Base-by-base conservation (phyloP, 108 stramenopile genomes). In the Skeletonema menzelii region DNA sequence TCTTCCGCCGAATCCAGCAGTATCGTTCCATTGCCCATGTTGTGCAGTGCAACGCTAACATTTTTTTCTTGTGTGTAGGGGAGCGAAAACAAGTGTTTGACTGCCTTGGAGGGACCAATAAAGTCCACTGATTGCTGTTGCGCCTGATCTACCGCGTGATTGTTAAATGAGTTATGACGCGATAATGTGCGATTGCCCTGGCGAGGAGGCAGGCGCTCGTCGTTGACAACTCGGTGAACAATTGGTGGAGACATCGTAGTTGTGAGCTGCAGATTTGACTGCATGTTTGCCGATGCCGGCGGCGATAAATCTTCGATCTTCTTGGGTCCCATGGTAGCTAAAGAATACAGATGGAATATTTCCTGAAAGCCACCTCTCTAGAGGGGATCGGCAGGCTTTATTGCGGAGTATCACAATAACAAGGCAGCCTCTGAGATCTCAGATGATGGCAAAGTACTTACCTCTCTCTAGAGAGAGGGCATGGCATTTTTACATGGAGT, bases 41-140 rank as follows among this genome's bases (percentile, higher is more conserved):
- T 91, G 61, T 94, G 93, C 37, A 91, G 56, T 7, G 91, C 93
- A 20, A 94, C 78, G 58, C 83, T 84, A 8, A 88, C 65, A 27
- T 81, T 70, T 37, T 65, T 31, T 38, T 85, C 83, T 35, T 76
- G 32, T 22, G 76, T 57, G 61, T 84, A 87, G 15, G 91, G 89
- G 55, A 94, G 67, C 4, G 90, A 86, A 82, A 94, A 92, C 13
- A 94, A 34, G 27, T 81, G 72, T 49, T 90, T 88, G 56, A 94
- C 87, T 17, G 90, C 88, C 26, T 27, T 68, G 37, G 79, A 84
- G 30, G 88, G 83, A 15, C 87, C 88, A 11, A 94, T 90, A 67
- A 92, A 94, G 65, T 94, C 92, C 28, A 90, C 30, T 17, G 55
- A 12, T 37, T 37, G 35, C 49, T 53, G 15, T 8, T 24, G 22